Evolutionary conservation across 116 monocot genomes (phyloP), one percentile per base, ranked within the genome.

Genomic region (Dioscorea cayenensis): DNA sequence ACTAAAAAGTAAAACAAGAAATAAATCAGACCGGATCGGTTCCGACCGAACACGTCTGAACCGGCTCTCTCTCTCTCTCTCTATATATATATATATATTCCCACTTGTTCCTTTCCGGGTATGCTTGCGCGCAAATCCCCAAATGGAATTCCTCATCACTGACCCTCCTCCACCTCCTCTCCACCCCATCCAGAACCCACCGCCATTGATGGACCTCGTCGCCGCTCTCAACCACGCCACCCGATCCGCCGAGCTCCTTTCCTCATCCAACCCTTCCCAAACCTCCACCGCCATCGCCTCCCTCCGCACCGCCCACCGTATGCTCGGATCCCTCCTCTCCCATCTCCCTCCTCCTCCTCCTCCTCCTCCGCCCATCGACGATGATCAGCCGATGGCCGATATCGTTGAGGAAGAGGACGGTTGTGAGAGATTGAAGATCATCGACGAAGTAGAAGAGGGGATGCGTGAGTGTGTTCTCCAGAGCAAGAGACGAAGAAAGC

Each of bases 311-410:
- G 65, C 65, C 5, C 36, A 65, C 65, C 28, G 18, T 11, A 29
- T 65, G 29, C 28, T 65, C 28, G 65, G 65, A 12, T 65, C 65
- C 65, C 6, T 65, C 35, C 65, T 65, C 63, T 13, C n/a, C 63
- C 63, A 63, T 2, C 28, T 63, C 63, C 20, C 22, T 10, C 23
- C 63, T 21, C 63, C 22, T 21, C 66, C 19, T 10, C 23, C 63
- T 21, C 63, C 22, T 21, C 66, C 19, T 36, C 36, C 35, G 19
- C 23, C 14, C 63, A 22, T 7, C 1, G 32, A 28, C 17, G 35
- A 6, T 16, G 65, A 65, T 28, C 28, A 65, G 65, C 65, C 65
- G 32, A 65, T 65, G 65, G 14, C 4, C 2, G 65, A 65, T 29
- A 2, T 7, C 4, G 29, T 32, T 8, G 65, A 65, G 32, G 65